phyloP scores from a whole-genome alignment of 176 grass and related monocot species.

The Aegilops tauschii region DNA sequence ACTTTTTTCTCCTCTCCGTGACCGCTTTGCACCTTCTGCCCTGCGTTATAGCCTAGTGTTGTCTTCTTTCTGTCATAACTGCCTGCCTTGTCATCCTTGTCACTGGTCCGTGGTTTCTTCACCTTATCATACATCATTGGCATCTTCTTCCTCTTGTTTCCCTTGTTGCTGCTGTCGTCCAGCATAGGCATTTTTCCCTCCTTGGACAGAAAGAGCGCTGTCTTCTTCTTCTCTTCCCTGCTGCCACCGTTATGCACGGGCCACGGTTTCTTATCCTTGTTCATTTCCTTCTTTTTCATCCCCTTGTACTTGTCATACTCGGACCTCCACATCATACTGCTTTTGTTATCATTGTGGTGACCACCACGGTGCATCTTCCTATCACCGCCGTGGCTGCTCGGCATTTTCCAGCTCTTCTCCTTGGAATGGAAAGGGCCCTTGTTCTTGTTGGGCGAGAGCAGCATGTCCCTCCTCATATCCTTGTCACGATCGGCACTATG shows the following conservation, averaged over 20 bases:
- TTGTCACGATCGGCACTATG: not conserved
- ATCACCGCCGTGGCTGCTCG: not conserved
- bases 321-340: not conserved
- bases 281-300: constrained; percentile 1
- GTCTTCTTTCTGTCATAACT: not conserved
- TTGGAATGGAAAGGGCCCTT: not conserved
- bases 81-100: not conserved
- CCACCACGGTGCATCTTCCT: not conserved
- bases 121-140: not conserved
- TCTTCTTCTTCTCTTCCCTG: not conserved
- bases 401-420: not conserved
- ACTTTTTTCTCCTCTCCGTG: not conserved
- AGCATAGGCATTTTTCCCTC: not conserved
- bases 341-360: not conserved
- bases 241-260: not conserved
- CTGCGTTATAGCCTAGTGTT: not conserved
- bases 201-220: not conserved
- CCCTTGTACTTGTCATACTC: not conserved
- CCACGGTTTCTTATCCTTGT: not conserved
- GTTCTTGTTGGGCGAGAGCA: not conserved
- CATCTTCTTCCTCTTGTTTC: constrained; percentile 8
- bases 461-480: not conserved
- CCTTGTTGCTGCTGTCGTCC: not conserved
- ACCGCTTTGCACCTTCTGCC: not conserved
- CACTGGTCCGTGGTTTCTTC: not conserved